Evolutionary conservation across 1,284 basidiomycete species (phyloP).

Genomic region (Ceratobasidium sp.): DNA sequence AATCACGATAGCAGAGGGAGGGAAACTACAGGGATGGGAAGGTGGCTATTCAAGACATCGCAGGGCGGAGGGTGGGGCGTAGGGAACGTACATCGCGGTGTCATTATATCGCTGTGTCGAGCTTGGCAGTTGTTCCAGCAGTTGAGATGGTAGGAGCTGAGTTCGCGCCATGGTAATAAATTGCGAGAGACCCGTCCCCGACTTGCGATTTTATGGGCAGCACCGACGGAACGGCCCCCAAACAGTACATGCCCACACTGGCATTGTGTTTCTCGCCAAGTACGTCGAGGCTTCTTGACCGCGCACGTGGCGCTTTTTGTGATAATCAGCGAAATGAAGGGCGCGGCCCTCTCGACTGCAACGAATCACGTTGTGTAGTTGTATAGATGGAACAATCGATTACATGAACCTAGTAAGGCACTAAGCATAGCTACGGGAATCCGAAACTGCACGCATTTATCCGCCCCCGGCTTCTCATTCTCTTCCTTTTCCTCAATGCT

Average conservation of each 20-base stretch:
- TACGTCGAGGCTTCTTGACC: too few relatives aligned
- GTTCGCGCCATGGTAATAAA: background rate
- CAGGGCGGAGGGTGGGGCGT: background rate
- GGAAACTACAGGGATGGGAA: background rate
- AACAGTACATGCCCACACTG: background rate
- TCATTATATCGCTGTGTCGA: slow-evolving; percentile 19
- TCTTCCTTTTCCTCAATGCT: background rate
- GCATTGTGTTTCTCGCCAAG: too few relatives aligned
- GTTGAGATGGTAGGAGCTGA: background rate
- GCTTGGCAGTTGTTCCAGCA: slow-evolving; percentile 7
- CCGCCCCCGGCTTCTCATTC: background rate
- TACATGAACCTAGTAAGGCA: too few relatives aligned
- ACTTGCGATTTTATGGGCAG: background rate
- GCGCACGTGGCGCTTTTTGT: too few relatives aligned
- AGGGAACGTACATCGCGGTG: background rate
- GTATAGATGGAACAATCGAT: too few relatives aligned
- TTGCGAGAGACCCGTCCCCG: background rate
- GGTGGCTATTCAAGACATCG: background rate
- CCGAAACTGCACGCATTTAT: too few relatives aligned
- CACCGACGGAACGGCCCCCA: background rate
- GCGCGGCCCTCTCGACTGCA: too few relatives aligned
- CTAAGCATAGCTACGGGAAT: too few relatives aligned
- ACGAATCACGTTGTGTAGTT: too few relatives aligned
- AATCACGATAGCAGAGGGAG: too few relatives aligned
- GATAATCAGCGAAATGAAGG: too few relatives aligned